These are phyloP conservation scores for Aspergillus transmontanensis DNA, from an alignment of 2,329 filamentous ascomycete species.

Conservation along the genomic window DNA sequence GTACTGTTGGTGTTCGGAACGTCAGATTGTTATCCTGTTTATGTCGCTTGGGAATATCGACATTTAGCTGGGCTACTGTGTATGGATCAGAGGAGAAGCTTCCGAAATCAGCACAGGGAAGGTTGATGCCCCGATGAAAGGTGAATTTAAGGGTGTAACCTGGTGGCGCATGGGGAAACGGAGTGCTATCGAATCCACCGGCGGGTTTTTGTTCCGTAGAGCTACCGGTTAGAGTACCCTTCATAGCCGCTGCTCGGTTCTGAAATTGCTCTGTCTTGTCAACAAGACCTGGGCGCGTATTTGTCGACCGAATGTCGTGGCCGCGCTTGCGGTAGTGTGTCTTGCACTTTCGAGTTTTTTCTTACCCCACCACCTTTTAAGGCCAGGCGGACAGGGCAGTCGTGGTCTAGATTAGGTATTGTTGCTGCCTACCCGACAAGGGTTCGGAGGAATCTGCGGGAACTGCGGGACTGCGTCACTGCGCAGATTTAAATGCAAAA, in stretches of 20 bases:
- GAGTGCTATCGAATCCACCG: conserved; percentile 79
- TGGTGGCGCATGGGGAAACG: conserved; percentile 70
- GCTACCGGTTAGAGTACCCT: conserved; percentile 14
- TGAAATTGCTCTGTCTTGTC: conserved; percentile 44
- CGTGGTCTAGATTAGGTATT: neutral
- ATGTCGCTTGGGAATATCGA: conserved; percentile 71
- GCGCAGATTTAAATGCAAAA: neutral
- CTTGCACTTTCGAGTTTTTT: conserved; percentile 12
- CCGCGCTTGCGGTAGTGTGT: conserved; percentile 22
- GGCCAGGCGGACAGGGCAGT: neutral
- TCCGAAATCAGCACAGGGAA: conserved; percentile 79
- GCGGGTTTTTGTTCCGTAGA: conserved; percentile 53
- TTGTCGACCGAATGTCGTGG: conserved; percentile 33
- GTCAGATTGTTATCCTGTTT: conserved; percentile 80
- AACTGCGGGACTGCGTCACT: conserved; percentile 2
- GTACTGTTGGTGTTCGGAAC: conserved; percentile 75
- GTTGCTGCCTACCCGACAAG: neutral
- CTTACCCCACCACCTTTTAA: neutral
- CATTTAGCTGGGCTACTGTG: conserved; percentile 73
- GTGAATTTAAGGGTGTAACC: conserved; percentile 86
- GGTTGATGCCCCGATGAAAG: conserved; percentile 77
- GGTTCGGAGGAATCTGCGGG: neutral
- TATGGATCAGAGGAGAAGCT: conserved; percentile 82
- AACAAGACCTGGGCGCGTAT: conserved; percentile 41
- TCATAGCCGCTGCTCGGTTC: conserved; percentile 33